These are phyloP conservation scores for Beta macrorhiza DNA, from an alignment of 179 eudicot species.

Conservation along the genomic window DNA sequence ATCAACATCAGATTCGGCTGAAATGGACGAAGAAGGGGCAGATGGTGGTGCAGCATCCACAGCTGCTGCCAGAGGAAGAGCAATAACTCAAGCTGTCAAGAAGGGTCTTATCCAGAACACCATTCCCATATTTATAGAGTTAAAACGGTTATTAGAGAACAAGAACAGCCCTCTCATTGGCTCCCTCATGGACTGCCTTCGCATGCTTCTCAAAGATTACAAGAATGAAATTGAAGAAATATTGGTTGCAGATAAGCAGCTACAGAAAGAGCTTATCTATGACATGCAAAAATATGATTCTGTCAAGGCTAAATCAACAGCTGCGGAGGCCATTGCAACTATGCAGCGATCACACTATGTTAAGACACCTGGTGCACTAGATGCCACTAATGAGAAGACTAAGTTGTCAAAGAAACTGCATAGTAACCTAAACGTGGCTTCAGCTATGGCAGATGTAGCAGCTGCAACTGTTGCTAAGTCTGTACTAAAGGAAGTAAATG, in stretches of 20 bases:
- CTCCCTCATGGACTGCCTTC: conserved; percentile 93
- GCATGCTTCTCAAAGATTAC: conserved; percentile 88
- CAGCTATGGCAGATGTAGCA: conserved; percentile 68
- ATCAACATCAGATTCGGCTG: conserved; percentile 60
- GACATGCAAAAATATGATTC: conserved; percentile 85
- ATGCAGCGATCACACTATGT: conserved; percentile 35
- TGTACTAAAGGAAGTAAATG: conserved; percentile 74
- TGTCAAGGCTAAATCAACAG: conserved; percentile 53
- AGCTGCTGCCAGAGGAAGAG: conserved; percentile 65
- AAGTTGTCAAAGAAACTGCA: conserved; percentile 33
- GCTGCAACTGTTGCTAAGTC: conserved; percentile 65
- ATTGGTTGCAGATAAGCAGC: conserved; percentile 85
- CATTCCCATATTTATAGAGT: conserved; percentile 88
- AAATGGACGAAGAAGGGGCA: conserved; percentile 69
- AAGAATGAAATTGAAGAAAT: conserved; percentile 93
- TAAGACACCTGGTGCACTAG: conserved; percentile 41
- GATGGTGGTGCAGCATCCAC: conserved; percentile 43
- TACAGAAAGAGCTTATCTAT: conserved; percentile 82
- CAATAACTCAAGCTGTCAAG: conserved; percentile 80
- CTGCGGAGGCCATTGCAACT: conserved; percentile 54
- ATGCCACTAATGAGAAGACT: conserved; percentile 18
- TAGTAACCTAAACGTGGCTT: conserved; percentile 49
- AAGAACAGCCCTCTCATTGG: conserved; percentile 91
- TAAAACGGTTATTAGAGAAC: conserved; percentile 71
- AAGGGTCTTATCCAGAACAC: conserved; percentile 89